Conservation (phyloP, 2,329 filamentous ascomycete species). For the Phyllosticta paracitricarpa region DNA sequence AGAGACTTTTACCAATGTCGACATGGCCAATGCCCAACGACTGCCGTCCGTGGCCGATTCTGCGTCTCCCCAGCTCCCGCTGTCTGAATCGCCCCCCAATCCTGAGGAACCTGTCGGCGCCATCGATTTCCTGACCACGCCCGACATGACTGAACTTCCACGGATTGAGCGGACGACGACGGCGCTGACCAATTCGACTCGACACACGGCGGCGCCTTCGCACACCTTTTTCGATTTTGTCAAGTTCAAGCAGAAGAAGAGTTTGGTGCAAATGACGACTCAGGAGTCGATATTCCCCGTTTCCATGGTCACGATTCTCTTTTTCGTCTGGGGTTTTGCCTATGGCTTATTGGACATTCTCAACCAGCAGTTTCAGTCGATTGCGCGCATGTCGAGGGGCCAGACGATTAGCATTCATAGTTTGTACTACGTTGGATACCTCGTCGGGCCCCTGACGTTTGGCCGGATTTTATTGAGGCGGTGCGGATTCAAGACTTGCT, state of each 20-base stretch:
- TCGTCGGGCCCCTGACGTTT: conserved; percentile 59
- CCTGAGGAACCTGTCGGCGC: conserved; percentile 31
- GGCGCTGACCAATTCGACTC: conserved; percentile 29
- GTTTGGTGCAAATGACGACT: conserved; percentile 55
- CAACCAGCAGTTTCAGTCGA: conserved; percentile 57
- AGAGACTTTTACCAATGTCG: conserved; percentile 15
- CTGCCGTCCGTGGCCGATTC: conserved; percentile 8
- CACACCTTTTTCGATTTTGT: conserved; percentile 67
- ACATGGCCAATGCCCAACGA: conserved; percentile 7
- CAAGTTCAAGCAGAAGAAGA: conserved; percentile 54
- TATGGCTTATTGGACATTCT: conserved; percentile 79
- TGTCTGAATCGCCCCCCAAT: conserved; percentile 10
- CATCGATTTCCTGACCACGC: conserved; percentile 45
- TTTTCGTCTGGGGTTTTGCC: conserved; percentile 83
- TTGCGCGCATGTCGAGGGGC: conserved; percentile 50
- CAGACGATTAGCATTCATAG: conserved; percentile 59
- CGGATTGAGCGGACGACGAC: conserved; percentile 24
- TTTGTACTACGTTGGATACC: conserved; percentile 62
- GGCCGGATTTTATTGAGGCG: conserved; percentile 48
- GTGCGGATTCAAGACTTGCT: conserved; percentile 54
- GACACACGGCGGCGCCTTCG: conserved; percentile 23
- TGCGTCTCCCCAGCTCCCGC: background rate
- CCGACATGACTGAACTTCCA: conserved; percentile 31
- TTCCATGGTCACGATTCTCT: conserved; percentile 66
- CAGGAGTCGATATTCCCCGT: conserved; percentile 62